Evolutionary conservation across 83 land plant genomes (phyloP).

Genomic region (Picea mariana): DNA sequence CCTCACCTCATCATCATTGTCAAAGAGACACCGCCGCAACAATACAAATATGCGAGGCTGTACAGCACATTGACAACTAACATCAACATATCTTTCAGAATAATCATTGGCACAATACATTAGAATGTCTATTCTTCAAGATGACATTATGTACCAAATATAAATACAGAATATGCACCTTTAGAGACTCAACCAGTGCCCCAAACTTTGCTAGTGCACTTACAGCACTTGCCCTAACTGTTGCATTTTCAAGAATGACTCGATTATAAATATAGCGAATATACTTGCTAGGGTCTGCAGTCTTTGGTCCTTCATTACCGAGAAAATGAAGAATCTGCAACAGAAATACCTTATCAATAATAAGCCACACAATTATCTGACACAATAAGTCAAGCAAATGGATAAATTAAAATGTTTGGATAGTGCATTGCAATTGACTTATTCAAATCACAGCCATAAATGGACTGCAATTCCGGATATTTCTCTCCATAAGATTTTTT

Average conservation of each 20-base stretch:
- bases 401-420: neutral
- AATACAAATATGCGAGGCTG: constrained; percentile 90
- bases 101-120: neutral
- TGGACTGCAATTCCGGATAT: neutral
- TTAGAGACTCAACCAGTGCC: constrained; percentile 69
- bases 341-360: constrained; percentile 7
- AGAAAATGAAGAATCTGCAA: constrained; percentile 89
- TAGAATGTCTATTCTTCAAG: neutral
- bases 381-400: neutral
- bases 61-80: constrained; percentile 13
- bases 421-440: too few relatives aligned
- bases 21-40: constrained; percentile 83
- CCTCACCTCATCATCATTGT: constrained; percentile 81
- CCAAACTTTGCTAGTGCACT: constrained; percentile 96
- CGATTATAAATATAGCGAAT: constrained; percentile 95
- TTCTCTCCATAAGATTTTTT: neutral
- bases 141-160: neutral
- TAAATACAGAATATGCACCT: constrained; percentile 42
- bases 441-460: too few relatives aligned
- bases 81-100: constrained; percentile 2
- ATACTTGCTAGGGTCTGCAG: constrained; percentile 94
- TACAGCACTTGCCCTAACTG: constrained; percentile 96
- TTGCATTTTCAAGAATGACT: constrained; percentile 95
- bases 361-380: neutral
- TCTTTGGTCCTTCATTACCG: constrained; percentile 98